phyloP scores from a whole-genome alignment of 257 asterid genomes.

The Scutellaria baicalensis region DNA sequence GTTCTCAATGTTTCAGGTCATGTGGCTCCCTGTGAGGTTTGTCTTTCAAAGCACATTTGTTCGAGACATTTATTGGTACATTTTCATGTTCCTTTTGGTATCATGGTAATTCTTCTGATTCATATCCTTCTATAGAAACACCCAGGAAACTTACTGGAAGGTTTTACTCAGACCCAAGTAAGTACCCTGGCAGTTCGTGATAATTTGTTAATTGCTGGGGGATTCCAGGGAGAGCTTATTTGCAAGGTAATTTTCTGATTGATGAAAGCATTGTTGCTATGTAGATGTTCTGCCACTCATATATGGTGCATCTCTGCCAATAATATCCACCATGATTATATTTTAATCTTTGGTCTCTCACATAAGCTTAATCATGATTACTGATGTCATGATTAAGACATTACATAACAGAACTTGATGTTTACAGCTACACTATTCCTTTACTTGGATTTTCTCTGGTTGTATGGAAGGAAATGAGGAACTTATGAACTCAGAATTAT shows the following conservation, averaged over 20 bases:
- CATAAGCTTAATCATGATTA: not conserved
- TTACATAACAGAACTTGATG: not conserved
- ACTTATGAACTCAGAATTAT: not conserved
- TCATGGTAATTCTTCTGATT: conserved; percentile 6
- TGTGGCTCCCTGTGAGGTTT: conserved; percentile 46
- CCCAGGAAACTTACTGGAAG: conserved; percentile 46
- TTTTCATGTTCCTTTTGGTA: not conserved
- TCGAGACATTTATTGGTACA: not conserved
- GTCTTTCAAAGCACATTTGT: not conserved
- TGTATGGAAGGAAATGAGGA: not conserved
- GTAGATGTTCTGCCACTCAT: not conserved
- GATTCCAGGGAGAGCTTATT: conserved; percentile 53
- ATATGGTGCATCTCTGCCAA: not conserved
- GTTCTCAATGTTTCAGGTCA: conserved; percentile 55
- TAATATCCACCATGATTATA: not conserved
- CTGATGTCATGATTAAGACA: not conserved
- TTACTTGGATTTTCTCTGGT: not conserved
- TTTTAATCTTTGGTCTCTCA: not conserved
- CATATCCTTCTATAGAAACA: conserved; percentile 27
- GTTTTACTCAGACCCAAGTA: conserved; percentile 47
- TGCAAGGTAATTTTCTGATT: conserved; percentile 37
- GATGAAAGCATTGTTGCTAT: not conserved
- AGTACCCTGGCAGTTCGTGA: conserved; percentile 50
- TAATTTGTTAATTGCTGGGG: conserved; percentile 46
- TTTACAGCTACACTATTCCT: not conserved